Evolutionary conservation across 352 stramenopile species (phyloP), one percentile per base, ranked within the genome.

Genomic region (Globisporangium yorkense): DNA sequence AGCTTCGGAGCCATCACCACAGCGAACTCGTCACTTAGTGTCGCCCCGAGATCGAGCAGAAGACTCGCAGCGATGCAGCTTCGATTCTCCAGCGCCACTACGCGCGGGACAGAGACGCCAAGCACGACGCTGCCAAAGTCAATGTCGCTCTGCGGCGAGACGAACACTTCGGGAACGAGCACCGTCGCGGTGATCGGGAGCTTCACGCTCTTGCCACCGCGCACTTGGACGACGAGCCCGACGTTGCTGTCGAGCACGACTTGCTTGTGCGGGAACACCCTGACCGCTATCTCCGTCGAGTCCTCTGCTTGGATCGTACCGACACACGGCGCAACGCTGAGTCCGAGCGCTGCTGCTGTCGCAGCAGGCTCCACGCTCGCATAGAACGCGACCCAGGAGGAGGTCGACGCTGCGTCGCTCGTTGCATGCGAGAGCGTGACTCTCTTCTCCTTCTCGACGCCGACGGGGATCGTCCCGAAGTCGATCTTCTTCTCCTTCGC

Each of bases 71-170:
- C 20, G n/a, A 97, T 96, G 10, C 62, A 61, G 24, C 80, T 89
- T 33, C 74, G 68, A 60, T 98, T 98, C 33, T 82, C 72, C 2
- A 98, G 41, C 0, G 81, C 79, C 1, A 98, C 44, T 0, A 80
- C 56, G 0, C 74, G 72, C 6, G 77, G 76, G 0, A 89, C 75
- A 0, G 71, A 80, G 3, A 88, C 83, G 5, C 89, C 91, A 10
- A 97, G 62, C 8, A 93, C 79, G 6, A 96, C 79, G 24, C 84
- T 74, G 20, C 79, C 88, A 61, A 96, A 97, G n/a, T 87, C 80
- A 33, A 91, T 56, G 0, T 54, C 53, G 0, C 64, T 41, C 13
- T 62, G 50, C 0, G 72, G 76, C 20, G 63, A 59, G 6, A 96
- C 72, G 9, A 72, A 70, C 9, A 97, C 77, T 6, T 96, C 80